Evolutionary conservation across 306 rosid genomes (phyloP), one percentile per base, ranked within the genome.

Genomic region (Trifolium fragiferum): DNA sequence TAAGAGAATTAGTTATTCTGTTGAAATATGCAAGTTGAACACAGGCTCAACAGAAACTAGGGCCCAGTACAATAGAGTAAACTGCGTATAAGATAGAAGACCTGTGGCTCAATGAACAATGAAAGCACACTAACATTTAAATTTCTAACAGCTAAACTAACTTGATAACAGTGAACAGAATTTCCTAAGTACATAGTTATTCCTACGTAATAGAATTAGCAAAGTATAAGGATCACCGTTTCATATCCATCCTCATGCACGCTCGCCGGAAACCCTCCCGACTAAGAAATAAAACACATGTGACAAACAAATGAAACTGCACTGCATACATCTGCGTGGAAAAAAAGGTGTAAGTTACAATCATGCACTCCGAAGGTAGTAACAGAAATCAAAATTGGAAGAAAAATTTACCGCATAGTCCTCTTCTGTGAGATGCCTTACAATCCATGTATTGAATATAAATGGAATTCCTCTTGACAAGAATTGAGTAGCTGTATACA

Each of bases 211-310:
- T 11, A 49, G 66, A 49, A 78, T 5, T 68, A 44, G 49, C 57
- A 71, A 61, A 61, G 58, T 32, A 44, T 66, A 30, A 64, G 68
- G 72, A 35, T 81, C 71, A 94, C 98, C 92, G 11, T 74, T 83
- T 86, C 75, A 91, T 79, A 80, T 91, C 97, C 73, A 84, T 80
- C 54, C 98, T 85, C 87, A 94, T 55, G 88, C 97, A 91, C 50
- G 97, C 98, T 66, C 97, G 87, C 60, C 95, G 91, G 80, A 94
- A 89, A 63, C 98, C 98, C 89, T 94, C 98, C 32, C 98, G 92
- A 54, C 98, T 93, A 69, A 93, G 96, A 83, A 93, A 93, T 83
- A 93, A 81, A 62, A 93, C 82, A 61, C 98, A 91, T 18, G 96
- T 91, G 75, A 91, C 91, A 73, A 93, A 87, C 27, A 93, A 91